These are phyloP conservation scores for Nicotiana attenuata DNA, from an alignment of 257 asterid species.

Conservation along the genomic window DNA sequence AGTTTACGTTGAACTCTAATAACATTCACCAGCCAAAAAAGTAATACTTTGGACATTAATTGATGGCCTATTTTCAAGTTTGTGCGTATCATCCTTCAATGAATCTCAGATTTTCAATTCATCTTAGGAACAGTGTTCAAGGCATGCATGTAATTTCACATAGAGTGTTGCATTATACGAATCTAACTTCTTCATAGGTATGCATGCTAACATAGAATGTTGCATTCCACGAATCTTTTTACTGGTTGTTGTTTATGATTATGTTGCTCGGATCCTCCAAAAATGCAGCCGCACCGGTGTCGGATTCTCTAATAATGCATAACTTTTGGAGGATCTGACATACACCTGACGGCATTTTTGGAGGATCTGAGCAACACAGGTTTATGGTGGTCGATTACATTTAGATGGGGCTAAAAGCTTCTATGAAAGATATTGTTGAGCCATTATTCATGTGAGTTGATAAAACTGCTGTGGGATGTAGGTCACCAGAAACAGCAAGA, in stretches of 20 bases:
- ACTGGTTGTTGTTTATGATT: not conserved
- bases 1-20: too few relatives aligned
- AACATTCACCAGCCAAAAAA: too few relatives aligned
- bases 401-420: too few relatives aligned
- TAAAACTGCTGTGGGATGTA: constrained; percentile 14
- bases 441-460: not conserved
- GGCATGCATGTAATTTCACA: not conserved
- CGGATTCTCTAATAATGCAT: too few relatives aligned
- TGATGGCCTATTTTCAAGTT: not conserved
- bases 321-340: too few relatives aligned
- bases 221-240: not conserved
- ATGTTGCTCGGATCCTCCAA: not conserved
- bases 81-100: not conserved
- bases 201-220: not conserved
- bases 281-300: too few relatives aligned
- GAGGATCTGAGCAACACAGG: too few relatives aligned
- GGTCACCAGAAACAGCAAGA: constrained; percentile 62
- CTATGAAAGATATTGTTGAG: not conserved
- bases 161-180: not conserved
- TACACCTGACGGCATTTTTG: too few relatives aligned
- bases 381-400: too few relatives aligned
- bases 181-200: not conserved
- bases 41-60: too few relatives aligned
- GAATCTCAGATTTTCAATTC: not conserved
- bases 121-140: not conserved